Conservation (phyloP, 2,329 filamentous ascomycete genomes). For the Trichoderma sp. region DNA sequence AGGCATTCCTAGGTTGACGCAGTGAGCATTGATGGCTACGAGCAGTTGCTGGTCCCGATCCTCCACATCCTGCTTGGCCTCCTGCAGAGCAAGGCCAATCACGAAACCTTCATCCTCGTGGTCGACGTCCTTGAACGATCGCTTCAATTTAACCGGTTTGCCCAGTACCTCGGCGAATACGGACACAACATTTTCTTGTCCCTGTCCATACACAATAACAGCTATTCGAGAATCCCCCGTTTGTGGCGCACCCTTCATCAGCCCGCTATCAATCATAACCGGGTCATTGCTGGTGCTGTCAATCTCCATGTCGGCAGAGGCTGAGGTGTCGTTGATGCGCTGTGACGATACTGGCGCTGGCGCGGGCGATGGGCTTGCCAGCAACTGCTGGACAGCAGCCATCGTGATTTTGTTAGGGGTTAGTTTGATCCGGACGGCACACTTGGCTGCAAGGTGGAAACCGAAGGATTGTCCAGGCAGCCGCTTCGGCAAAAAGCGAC, state of each 20-base stretch:
- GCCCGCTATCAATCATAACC: conserved; percentile 37
- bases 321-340: conserved; percentile 28
- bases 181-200: conserved; percentile 71
- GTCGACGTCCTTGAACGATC: conserved; percentile 53
- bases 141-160: conserved; percentile 63
- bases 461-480: neutral
- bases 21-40: conserved; percentile 73
- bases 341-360: conserved; percentile 29
- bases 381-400: conserved; percentile 41
- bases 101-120: conserved; percentile 61
- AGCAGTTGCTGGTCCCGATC: conserved; percentile 58
- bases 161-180: conserved; percentile 77
- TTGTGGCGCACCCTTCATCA: conserved; percentile 46
- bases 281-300: conserved; percentile 38
- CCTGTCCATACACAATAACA: conserved; percentile 66
- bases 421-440: neutral
- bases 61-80: conserved; percentile 57
- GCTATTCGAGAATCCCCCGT: conserved; percentile 58
- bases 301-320: conserved; percentile 32
- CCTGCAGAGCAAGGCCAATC: conserved; percentile 60
- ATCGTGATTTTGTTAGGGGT: conserved; percentile 25
- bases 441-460: neutral
- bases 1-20: conserved; percentile 67
- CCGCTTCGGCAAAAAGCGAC: conserved; percentile 7
- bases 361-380: conserved; percentile 35